Base-by-base conservation (phyloP, 768 basidiomycete genomes). In the Mycena albidolilacea region DNA sequence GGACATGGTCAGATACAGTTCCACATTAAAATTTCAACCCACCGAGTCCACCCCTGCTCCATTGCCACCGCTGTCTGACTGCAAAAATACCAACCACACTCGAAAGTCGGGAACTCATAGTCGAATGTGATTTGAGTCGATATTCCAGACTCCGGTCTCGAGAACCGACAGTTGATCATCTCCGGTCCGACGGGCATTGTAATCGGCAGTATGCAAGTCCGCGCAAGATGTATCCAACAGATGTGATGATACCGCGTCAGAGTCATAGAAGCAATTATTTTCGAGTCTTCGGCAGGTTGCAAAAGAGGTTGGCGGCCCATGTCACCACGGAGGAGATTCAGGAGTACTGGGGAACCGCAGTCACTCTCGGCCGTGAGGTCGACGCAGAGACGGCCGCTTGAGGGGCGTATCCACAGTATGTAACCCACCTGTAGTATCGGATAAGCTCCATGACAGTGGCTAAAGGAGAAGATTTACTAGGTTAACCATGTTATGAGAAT, bases 21-120 rank as follows among this genome's bases (percentile, higher is more conserved):
- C 30, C 21, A 5, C 10, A 5, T 17, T 17, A n/a, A 23, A 17
- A 30, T 37, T 11, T 3, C 8, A 19, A 64, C 30, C 5, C 46
- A 64, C 62, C 46, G 62, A 50, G 62, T 64, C 62, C 62, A 64
- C 11, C 62, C 62, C 19, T 64, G 19, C 35, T 50, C 46, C 15
- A 11, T 48, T 5, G 21, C 15, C n/a, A 60, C 39, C 1, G 38
- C 59, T 17, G 0, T n/a, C 9, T 60, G 5, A 37, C 4, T 15
- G 1, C 37, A 39, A 11, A 60, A 39, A 41, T 41, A 41, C 59
- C 59, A 60, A n/a, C 38, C 39, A n/a, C 38, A 39, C 7, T 60
- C 59, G 19, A 39, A 6, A 11, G 38, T 17, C 19, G 59, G 59
- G 21, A 38, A 10, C 41, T 41, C 59, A 39, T 10, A 41, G 9